These are phyloP conservation scores for Annulohypoxylon truncatum DNA, from an alignment of 2,329 filamentous ascomycete genomes.

Conservation along the genomic window DNA sequence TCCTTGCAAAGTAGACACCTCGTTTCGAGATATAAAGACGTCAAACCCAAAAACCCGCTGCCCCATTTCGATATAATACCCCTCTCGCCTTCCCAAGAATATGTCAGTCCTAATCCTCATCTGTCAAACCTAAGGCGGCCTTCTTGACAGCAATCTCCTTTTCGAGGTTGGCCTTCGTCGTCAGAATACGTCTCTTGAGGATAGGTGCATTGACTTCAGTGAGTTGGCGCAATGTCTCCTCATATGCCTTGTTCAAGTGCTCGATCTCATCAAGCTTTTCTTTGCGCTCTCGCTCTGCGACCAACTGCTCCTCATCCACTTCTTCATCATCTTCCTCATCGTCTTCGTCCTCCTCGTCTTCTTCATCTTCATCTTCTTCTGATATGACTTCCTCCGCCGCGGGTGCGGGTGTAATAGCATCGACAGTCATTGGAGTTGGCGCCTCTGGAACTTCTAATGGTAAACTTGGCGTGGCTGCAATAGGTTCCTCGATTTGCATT, in stretches of 20 bases:
- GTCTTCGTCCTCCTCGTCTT: slow-evolving; percentile 61
- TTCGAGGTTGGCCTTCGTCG: slow-evolving; percentile 59
- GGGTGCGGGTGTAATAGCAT: slow-evolving; percentile 59
- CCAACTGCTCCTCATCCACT: slow-evolving; percentile 65
- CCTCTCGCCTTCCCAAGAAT: no score
- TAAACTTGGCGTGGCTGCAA: slow-evolving; percentile 57
- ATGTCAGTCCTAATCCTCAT: slow-evolving; percentile 44
- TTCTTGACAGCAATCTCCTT: slow-evolving; percentile 54
- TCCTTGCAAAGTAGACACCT: neutral
- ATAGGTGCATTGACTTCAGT: slow-evolving; percentile 60
- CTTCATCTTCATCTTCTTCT: slow-evolving; percentile 58
- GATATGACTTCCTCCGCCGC: slow-evolving; percentile 59
- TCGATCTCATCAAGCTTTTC: slow-evolving; percentile 60
- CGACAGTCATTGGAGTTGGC: slow-evolving; percentile 59
- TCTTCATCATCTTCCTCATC: slow-evolving; percentile 56
- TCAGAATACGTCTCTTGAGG: slow-evolving; percentile 62
- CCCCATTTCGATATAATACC: neutral
- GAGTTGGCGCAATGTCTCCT: slow-evolving; percentile 58
- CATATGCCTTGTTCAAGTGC: slow-evolving; percentile 53
- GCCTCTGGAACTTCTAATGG: slow-evolving; percentile 55
- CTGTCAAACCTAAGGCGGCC: slow-evolving; percentile 48
- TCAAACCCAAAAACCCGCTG: neutral
- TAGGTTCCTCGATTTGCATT: slow-evolving; percentile 33
- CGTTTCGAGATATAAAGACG: neutral
- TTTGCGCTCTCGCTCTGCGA: slow-evolving; percentile 65